Evolutionary conservation across 2,329 filamentous ascomycete species (phyloP).

Genomic region (Aspergillus novofumigatus): DNA sequence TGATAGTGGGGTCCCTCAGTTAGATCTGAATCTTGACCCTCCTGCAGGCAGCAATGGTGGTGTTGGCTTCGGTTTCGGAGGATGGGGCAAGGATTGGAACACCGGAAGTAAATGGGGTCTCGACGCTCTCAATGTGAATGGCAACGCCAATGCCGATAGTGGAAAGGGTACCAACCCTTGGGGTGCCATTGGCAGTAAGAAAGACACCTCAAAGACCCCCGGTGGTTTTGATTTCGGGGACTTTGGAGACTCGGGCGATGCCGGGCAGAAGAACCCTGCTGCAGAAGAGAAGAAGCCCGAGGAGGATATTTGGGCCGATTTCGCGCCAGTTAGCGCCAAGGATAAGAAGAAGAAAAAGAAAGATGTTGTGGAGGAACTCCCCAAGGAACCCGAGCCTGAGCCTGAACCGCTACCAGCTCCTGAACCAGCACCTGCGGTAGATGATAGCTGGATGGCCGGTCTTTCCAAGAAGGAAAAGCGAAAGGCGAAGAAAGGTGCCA

Average conservation of each 20-base stretch:
- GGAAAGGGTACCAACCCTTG: conserved; percentile 39
- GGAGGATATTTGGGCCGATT: conserved; percentile 36
- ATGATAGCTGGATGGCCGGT: conserved; percentile 29
- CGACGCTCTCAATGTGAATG: conserved; percentile 30
- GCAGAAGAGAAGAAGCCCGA: conserved; percentile 39
- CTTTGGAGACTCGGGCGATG: conserved; percentile 25
- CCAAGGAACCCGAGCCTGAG: conserved; percentile 8
- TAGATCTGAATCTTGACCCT: conserved; percentile 54
- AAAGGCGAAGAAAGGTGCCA: conserved; percentile 26
- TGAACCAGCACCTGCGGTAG: conserved; percentile 21
- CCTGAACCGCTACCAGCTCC: conserved; percentile 7
- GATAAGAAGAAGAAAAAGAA: conserved; percentile 45
- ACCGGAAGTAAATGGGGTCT: conserved; percentile 48
- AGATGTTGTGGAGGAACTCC: too few relatives aligned
- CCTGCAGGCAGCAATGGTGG: conserved; percentile 38
- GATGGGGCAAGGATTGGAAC: conserved; percentile 59
- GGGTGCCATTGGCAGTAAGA: conserved; percentile 31
- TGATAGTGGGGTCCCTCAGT: conserved; percentile 51
- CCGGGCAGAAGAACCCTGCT: conserved; percentile 17
- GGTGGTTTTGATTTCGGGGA: conserved; percentile 43
- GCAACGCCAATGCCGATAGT: conserved; percentile 24
- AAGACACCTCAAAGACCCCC: conserved; percentile 32
- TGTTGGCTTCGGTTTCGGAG: conserved; percentile 46
- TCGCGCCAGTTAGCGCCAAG: conserved; percentile 38
- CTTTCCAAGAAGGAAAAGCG: conserved; percentile 29